Evolutionary conservation across 208 protist genomes (phyloP), one percentile per base, ranked within the genome.

Genomic region (Paratrypanosoma confusum): DNA sequence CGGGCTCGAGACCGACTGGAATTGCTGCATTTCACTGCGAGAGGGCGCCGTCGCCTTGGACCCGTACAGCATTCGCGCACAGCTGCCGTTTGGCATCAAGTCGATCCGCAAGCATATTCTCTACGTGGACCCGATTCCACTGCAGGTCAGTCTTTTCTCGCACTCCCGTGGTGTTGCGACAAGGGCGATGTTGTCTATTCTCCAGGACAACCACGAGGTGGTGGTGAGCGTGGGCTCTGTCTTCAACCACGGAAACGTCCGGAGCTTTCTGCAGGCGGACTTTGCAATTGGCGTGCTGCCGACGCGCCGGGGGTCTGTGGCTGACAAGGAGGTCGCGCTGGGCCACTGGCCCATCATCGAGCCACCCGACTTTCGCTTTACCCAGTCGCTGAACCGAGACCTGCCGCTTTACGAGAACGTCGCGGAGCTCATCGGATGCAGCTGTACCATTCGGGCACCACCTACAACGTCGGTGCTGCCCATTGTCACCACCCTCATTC

Each of bases 1-100:
- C 0, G 93, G 93, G 5, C 58, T 97, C 5, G 81, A 94, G 46
- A 95, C 86, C 23, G 93, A 96, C 52, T 97, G 90, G 90, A 97
- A 97, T 67, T 95, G 85, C 57, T 96, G 89, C 55, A 96, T 97
- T 25, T 93, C 89, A 1, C 58, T 97, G 7, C 77, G 86, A 39
- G 67, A 82, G 39, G 79, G 79, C 10, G 74, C 72, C n/a, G 84
- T 88, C 2, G 59, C 68, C 34, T 61, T 93, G 8, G 88, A 90
- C 49, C 56, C 57, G 26, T 58, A 78, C 39, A 89, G 81, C 53
- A 91, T 95, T 45, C 84, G 87, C 18, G 90, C 93, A 6, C 80
- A 92, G 50, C 66, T 97, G 25, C 93, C 93, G 6, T 80, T 91
- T 34, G 93, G 93, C 29, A 96, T 97, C 50, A 73, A 80, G 31